Conservation (phyloP, 2,329 filamentous ascomycete species). For the Paecilomyces sp. region DNA sequence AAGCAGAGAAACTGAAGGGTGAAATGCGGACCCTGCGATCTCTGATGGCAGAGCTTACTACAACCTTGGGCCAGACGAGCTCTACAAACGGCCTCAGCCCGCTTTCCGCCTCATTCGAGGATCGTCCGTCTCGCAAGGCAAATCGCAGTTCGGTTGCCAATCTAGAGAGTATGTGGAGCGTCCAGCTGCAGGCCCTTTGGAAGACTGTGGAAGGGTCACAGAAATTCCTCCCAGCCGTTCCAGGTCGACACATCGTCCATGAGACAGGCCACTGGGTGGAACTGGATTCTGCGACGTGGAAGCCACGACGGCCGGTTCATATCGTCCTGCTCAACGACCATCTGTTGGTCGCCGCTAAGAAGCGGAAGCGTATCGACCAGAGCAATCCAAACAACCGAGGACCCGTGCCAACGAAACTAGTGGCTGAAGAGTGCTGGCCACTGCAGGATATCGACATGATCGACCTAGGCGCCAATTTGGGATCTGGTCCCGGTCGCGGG, state of each 20-base stretch:
- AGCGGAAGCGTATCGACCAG: conserved; percentile 81
- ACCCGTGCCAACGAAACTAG: conserved; percentile 60
- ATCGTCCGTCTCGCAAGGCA: conserved; percentile 50
- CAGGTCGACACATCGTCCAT: conserved; percentile 87
- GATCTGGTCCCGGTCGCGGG: conserved; percentile 28
- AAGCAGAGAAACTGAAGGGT: conserved; percentile 92
- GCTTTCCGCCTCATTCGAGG: conserved; percentile 43
- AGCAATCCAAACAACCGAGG: conserved; percentile 38
- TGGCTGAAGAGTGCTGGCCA: conserved; percentile 92
- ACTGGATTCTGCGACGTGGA: conserved; percentile 95
- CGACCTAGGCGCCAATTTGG: conserved; percentile 60
- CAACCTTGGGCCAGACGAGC: conserved; percentile 48
- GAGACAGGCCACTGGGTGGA: conserved; percentile 94
- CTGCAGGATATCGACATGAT: conserved; percentile 88
- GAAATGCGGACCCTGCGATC: conserved; percentile 90
- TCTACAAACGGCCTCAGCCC: conserved; percentile 48
- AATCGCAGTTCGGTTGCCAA: conserved; percentile 86
- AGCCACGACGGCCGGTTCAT: conserved; percentile 79
- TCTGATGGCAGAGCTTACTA: conserved; percentile 86
- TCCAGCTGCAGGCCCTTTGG: conserved; percentile 72
- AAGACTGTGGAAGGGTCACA: conserved; percentile 97
- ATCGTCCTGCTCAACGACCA: conserved; percentile 93
- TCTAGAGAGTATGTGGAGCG: conserved; percentile 61
- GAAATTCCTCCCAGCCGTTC: conserved; percentile 85
- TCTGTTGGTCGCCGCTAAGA: conserved; percentile 79